Evolutionary conservation across 768 basidiomycete species (phyloP), one percentile per base, ranked within the genome.

Genomic region (Trametes villosa): DNA sequence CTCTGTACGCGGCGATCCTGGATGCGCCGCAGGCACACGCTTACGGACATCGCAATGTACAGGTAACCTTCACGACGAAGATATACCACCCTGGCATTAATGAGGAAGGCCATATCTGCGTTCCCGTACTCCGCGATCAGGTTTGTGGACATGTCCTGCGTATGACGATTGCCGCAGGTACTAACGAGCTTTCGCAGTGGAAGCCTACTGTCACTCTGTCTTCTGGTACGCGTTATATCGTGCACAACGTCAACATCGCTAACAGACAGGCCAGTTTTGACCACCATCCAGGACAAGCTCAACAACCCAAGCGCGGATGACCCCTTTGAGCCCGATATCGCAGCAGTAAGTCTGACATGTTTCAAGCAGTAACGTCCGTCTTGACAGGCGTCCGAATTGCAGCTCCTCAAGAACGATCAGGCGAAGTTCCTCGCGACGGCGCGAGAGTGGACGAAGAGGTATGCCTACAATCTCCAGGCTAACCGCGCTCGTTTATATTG

Each of bases 81-180:
- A 88, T 94, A 46, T 94, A 94, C 71, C 92, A 94, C 73, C 92
- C 92, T 27, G 92, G 93, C 36, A 90, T 94, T 72, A 92, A 94
- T 64, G 92, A 94, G 57, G 91, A 94, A 70, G 92, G 92, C 33
- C 79, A 83, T 24, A 94, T 94, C 58, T 94, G 92, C 70, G 85
- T 94, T 31, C 88, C 92, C 33, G 82, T 94, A 47, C 81, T 94
- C 52, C 84, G 89, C 67, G 92, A 94, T 72, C 90, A 93, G 77
- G 92, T 89, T 12, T 5, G 40, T 29, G 44, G 26, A 6, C 9
- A 12, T 9, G 5, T 13, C 20, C 9, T 9, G 36, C 36, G 36
- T 24, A 17, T 18, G 22, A 29, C 27, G 42, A n/a, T 29, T 20
- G 13, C 22, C 7, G 9, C 33, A 42, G 36, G 22, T 31, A 38